Conservation (phyloP, 139 green algal genomes). For the Eudorina sp. region DNA sequence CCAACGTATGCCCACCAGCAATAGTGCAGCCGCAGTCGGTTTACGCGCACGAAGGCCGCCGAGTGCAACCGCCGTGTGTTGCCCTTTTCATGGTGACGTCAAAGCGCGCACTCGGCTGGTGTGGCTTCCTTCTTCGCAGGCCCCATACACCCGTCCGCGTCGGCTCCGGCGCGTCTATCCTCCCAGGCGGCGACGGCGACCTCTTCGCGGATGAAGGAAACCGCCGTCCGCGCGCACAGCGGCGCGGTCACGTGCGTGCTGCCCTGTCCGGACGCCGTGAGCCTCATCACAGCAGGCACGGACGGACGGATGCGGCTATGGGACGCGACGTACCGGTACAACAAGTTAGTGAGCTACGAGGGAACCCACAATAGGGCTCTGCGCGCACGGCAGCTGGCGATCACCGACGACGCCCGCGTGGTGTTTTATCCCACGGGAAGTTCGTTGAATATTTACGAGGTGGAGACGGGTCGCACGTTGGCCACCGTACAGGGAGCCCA, state of each 20-base stretch:
- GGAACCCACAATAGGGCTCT: constrained; percentile 73
- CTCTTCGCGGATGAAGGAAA: constrained; percentile 38
- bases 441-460: constrained; percentile 70
- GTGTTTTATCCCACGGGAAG: constrained; percentile 85
- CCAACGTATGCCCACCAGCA: no score
- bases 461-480: constrained; percentile 65
- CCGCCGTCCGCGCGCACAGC: constrained; percentile 51
- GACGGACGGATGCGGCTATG: constrained; percentile 87
- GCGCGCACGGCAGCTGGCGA: constrained; percentile 70
- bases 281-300: constrained; percentile 78
- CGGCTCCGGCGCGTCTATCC: not conserved
- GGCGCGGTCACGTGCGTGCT: constrained; percentile 69
- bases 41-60: no score
- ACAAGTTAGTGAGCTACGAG: constrained; percentile 81
- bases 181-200: not conserved
- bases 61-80: no score
- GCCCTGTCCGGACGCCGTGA: constrained; percentile 74
- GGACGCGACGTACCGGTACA: constrained; percentile 69
- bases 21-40: no score
- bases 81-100: not conserved
- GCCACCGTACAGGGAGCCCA: constrained; percentile 65
- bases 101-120: not conserved
- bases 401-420: constrained; percentile 69
- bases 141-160: not conserved
- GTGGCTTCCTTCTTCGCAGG: not conserved